Base-by-base conservation (phyloP, 441 rosid genomes). In the Erysimum pusillum region DNA sequence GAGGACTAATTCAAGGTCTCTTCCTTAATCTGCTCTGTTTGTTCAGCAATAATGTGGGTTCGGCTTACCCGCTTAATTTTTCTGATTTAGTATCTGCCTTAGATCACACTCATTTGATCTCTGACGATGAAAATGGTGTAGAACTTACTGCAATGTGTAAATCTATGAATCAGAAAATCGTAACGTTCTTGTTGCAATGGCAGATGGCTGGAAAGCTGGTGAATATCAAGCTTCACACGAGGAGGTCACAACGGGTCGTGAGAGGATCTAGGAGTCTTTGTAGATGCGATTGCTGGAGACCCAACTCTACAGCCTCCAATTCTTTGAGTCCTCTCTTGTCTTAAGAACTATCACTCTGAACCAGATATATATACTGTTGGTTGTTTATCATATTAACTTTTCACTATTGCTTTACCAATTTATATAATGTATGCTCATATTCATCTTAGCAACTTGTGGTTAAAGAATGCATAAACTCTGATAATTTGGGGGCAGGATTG, bases 121-220 rank as follows among this genome's bases (percentile, higher is more conserved):
- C 41, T 14, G 63, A 51, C 8, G 22, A 38, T 53, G 3, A 12
- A 28, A 49, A 42, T 69, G 41, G 41, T 53, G 42, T 76, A 71
- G 32, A 71, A 38, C 41, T 46, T 64, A 36, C 25, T 34, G 69
- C 32, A 51, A 44, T 69, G 39, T 22, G 20, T 35, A 48, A 34
- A 9, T 69, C 57, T 12, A 7, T 36, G 38, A 76, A 17, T 58
- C 18, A 3, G 34, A 41, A 66, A 34, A 41, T 44, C 3, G 2
- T 52, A 15, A 22, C 52, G 66, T 67, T 68, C 4, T 36, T 63
- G 56, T 68, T 73, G 81, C 63, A 66, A 39, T 17, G 39, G 73
- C 85, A 88, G 98, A 79, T 93, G 82, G 89, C 92, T 0, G 99
- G 98, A 66, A 95, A 93, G 84, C 69, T 88, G 86, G 83, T 88